A percentile compares a stretch with the other conserved stretches of the same genome.
phyloP scores from a whole-genome alignment of 2,329 filamentous ascomycete species.

The Seiridium cupressi region DNA sequence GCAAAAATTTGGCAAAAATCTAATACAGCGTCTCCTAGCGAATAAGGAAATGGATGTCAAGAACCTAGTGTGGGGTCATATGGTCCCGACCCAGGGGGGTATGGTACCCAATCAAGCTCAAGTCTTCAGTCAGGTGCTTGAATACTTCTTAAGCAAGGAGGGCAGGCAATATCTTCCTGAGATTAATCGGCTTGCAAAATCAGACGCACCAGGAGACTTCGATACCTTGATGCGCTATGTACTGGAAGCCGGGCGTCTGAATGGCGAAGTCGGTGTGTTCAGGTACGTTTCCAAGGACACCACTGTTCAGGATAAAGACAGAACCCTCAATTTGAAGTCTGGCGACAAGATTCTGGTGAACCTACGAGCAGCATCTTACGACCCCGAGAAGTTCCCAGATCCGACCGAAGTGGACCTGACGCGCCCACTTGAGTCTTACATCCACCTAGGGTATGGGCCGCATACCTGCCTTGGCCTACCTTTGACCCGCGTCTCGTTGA shows the following conservation, averaged over 20 bases:
- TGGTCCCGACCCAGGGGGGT: neutral
- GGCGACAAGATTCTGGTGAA: slow-evolving; percentile 40
- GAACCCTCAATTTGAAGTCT: slow-evolving; percentile 10
- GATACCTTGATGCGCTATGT: slow-evolving; percentile 8
- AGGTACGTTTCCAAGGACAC: slow-evolving; percentile 15
- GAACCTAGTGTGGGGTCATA: neutral
- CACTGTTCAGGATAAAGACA: slow-evolving; percentile 39
- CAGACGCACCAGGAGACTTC: slow-evolving; percentile 1
- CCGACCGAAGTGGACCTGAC: slow-evolving; percentile 49
- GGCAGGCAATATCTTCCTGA: neutral
- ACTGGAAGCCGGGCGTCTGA: neutral
- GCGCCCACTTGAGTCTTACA: slow-evolving; percentile 48
- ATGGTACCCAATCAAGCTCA: slow-evolving; percentile 5
- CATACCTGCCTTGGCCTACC: slow-evolving; percentile 51
- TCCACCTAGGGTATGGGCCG: slow-evolving; percentile 50
- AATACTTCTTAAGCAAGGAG: slow-evolving; percentile 4
- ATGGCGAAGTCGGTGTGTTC: neutral
- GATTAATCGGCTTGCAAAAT: slow-evolving; percentile 4
- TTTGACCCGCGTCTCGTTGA: slow-evolving; percentile 28
- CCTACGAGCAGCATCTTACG: slow-evolving; percentile 46
- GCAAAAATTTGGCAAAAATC: slow-evolving; percentile 2
- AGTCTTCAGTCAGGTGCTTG: slow-evolving; percentile 2
- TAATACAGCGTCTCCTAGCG: slow-evolving; percentile 2
- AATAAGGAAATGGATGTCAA: neutral
- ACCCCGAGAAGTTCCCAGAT: slow-evolving; percentile 46